Percentiles rank a stretch among this genome's conserved stretches.
Conservation (phyloP, 2,329 filamentous ascomycete species). For the Didymella segeticola region DNA sequence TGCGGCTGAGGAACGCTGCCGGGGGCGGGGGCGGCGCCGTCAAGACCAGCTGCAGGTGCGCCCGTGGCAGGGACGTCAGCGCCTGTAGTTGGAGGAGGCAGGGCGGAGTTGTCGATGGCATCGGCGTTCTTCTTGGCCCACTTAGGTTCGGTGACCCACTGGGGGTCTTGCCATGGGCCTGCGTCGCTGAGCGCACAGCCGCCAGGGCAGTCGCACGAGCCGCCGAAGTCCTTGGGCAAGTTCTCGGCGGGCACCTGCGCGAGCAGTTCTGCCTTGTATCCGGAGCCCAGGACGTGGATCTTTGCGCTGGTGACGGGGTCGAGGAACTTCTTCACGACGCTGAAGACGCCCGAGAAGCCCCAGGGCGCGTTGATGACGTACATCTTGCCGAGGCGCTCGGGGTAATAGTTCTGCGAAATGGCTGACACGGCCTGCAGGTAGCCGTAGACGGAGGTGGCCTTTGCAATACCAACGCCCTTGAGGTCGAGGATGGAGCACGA, state of each 20-base stretch:
- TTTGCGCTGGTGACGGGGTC: slow-evolving; percentile 96
- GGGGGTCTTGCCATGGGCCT: slow-evolving; percentile 82
- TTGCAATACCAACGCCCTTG: slow-evolving; percentile 87
- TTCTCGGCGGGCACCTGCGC: slow-evolving; percentile 88
- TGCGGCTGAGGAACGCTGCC: slow-evolving; percentile 24
- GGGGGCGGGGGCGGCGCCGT: slow-evolving; percentile 19
- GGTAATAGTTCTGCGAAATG: slow-evolving; percentile 99
- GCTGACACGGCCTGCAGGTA: slow-evolving; percentile 85
- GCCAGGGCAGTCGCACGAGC: slow-evolving; percentile 78
- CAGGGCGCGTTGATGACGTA: slow-evolving; percentile 98
- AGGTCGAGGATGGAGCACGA: slow-evolving; percentile 99
- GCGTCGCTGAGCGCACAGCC: slow-evolving; percentile 88
- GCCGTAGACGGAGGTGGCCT: slow-evolving; percentile 81
- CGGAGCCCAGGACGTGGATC: slow-evolving; percentile 85
- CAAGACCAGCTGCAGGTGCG: slow-evolving; percentile 21
- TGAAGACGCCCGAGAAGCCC: slow-evolving; percentile 89
- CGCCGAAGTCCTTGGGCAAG: slow-evolving; percentile 85
- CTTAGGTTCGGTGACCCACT: slow-evolving; percentile 67
- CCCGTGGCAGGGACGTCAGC: slow-evolving; percentile 20
- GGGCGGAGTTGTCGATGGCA: slow-evolving; percentile 43
- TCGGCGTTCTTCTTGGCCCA: slow-evolving; percentile 52
- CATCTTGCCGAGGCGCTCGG: slow-evolving; percentile 91
- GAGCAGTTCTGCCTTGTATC: slow-evolving; percentile 85
- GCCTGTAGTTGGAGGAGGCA: slow-evolving; percentile 33
- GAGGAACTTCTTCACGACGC: slow-evolving; percentile 88